Evolutionary conservation across 2,329 filamentous ascomycete species (phyloP).

Genomic region (Malbranchea cinnamomea): DNA sequence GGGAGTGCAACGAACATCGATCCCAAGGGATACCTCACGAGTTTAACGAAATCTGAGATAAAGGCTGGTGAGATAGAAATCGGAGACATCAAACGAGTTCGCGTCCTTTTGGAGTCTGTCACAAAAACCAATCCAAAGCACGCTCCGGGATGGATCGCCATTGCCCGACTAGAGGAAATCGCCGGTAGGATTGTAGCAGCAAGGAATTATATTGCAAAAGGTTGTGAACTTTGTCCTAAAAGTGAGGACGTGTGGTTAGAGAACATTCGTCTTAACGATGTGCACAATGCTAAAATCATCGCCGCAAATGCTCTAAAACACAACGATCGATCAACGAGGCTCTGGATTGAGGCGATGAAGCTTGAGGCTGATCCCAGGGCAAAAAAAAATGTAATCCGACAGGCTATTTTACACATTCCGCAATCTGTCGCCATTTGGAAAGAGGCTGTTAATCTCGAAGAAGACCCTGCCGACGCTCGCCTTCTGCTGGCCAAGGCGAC

Average conservation of each 20-base stretch:
- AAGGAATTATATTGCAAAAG: conserved; percentile 71
- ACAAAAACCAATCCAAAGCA: conserved; percentile 95
- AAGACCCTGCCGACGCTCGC: conserved; percentile 73
- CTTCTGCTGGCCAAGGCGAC: conserved; percentile 87
- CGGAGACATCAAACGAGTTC: conserved; percentile 87
- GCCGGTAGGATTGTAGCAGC: conserved; percentile 86
- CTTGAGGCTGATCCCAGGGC: conserved; percentile 68
- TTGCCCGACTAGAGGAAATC: conserved; percentile 79
- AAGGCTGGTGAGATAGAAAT: conserved; percentile 70
- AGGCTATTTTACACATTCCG: conserved; percentile 82
- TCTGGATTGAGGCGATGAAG: conserved; percentile 95
- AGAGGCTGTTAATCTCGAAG: conserved; percentile 87
- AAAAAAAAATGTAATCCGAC: conserved; percentile 83
- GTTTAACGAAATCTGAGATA: conserved; percentile 65
- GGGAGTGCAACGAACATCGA: conserved; percentile 87
- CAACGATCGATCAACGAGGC: conserved; percentile 70
- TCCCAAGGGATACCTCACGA: conserved; percentile 90
- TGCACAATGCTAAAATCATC: conserved; percentile 88
- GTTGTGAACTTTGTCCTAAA: conserved; percentile 81
- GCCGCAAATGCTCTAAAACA: conserved; percentile 85
- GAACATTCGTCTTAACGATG: conserved; percentile 83
- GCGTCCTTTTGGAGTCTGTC: conserved; percentile 85
- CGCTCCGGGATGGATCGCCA: conserved; percentile 88
- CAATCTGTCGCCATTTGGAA: conserved; percentile 98
- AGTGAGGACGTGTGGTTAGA: conserved; percentile 94